These are phyloP conservation scores for Lentinula lateritia DNA, from an alignment of 768 basidiomycete genomes.

Conservation along the genomic window DNA sequence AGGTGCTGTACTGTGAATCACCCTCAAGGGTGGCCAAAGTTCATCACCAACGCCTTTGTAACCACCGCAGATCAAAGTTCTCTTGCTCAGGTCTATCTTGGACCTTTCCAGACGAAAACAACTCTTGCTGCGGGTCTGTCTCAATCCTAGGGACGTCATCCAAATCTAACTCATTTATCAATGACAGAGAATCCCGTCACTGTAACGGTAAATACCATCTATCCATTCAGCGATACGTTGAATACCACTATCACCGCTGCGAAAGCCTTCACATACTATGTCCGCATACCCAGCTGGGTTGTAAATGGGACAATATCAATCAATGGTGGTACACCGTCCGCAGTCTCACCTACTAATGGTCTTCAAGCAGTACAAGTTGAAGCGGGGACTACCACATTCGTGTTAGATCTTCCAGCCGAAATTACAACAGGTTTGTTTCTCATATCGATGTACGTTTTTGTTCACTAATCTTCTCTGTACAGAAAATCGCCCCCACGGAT, in stretches of 20 bases:
- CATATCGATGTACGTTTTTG: not conserved
- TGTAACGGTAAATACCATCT: constrained; percentile 41
- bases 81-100: constrained; percentile 43
- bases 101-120: constrained; percentile 37
- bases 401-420: constrained; percentile 38
- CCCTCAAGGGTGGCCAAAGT: constrained; percentile 52
- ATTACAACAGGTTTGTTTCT: constrained; percentile 36
- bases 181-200: constrained; percentile 33
- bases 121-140: constrained; percentile 32
- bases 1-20: constrained; percentile 50
- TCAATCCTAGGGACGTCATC: not conserved
- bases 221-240: constrained; percentile 46
- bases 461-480: not conserved
- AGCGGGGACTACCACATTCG: constrained; percentile 39
- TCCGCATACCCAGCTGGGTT: constrained; percentile 49
- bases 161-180: not conserved
- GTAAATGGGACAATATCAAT: constrained; percentile 37
- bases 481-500: constrained; percentile 48
- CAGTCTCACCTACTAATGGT: constrained; percentile 37
- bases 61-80: constrained; percentile 39
- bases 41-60: constrained; percentile 46
- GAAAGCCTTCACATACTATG: constrained; percentile 38
- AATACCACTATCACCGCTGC: constrained; percentile 39
- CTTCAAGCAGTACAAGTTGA: constrained; percentile 33
- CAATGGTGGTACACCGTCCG: constrained; percentile 25